These are phyloP conservation scores for Trypanosoma caninum DNA, from an alignment of 208 protist genomes.

Conservation along the genomic window DNA sequence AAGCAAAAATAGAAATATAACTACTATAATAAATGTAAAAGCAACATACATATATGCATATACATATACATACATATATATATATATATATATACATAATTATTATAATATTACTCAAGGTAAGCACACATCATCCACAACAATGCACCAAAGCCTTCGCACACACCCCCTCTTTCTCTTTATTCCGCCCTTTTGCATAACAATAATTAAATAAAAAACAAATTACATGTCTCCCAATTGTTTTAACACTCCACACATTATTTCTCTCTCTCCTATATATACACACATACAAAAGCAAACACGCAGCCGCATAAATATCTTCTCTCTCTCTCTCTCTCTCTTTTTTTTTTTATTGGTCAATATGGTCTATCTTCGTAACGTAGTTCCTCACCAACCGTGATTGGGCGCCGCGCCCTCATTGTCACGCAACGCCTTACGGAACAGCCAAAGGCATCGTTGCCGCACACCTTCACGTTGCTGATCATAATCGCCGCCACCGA, in stretches of 20 bases:
- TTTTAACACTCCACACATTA: too few relatives aligned
- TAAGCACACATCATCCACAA: background rate
- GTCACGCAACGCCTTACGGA: slow-evolving; percentile 4
- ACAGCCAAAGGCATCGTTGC: background rate
- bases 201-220: too few relatives aligned
- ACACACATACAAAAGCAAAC: background rate
- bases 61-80: slow-evolving; percentile 8
- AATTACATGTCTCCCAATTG: too few relatives aligned
- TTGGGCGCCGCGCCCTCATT: slow-evolving; percentile 14
- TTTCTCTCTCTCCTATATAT: background rate
- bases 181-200: too few relatives aligned
- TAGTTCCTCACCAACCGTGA: slow-evolving; percentile 4
- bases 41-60: background rate
- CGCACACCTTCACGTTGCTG: slow-evolving; percentile 2
- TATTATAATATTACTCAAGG: background rate
- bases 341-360: background rate
- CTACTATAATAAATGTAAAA: background rate
- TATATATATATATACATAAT: background rate
- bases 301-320: background rate
- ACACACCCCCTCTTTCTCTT: background rate
- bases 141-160: background rate
- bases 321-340: background rate
- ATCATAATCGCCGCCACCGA: background rate
- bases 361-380: background rate
- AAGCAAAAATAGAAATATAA: background rate